phyloP scores from a whole-genome alignment of 208 protist genomes.

The Porcisia deanei region DNA sequence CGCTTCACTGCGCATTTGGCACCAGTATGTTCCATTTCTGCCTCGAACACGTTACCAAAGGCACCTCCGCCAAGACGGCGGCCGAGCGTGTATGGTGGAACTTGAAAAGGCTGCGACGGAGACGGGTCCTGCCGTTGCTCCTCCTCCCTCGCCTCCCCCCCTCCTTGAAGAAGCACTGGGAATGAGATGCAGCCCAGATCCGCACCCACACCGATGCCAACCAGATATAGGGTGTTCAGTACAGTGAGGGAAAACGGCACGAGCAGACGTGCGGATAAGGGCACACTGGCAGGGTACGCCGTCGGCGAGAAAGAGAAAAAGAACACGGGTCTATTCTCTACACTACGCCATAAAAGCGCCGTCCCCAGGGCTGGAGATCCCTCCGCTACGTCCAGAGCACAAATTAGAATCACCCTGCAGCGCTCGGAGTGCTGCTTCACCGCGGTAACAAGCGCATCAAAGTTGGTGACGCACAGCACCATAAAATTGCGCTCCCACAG shows the following conservation, averaged over 20 bases:
- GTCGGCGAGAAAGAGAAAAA: slow-evolving; percentile 44
- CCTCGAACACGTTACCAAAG: slow-evolving; percentile 88
- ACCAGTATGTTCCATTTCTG: slow-evolving; percentile 59
- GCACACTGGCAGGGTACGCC: slow-evolving; percentile 33
- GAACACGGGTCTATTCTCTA: slow-evolving; percentile 52
- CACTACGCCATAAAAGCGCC: slow-evolving; percentile 49
- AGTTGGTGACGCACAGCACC: slow-evolving; percentile 33
- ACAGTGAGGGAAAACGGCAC: slow-evolving; percentile 47
- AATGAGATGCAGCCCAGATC: slow-evolving; percentile 34
- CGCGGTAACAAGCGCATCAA: slow-evolving; percentile 43
- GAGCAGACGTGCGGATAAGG: slow-evolving; percentile 32
- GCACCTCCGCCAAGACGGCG: slow-evolving; percentile 76
- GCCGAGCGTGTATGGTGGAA: slow-evolving; percentile 75
- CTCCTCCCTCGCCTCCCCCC: background rate
- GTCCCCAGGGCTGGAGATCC: slow-evolving; percentile 29
- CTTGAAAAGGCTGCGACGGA: slow-evolving; percentile 35
- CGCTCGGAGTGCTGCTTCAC: slow-evolving; percentile 52
- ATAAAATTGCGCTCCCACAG: slow-evolving; percentile 71
- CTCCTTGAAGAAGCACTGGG: slow-evolving; percentile 12
- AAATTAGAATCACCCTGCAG: slow-evolving; percentile 70
- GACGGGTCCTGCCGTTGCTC: slow-evolving; percentile 14
- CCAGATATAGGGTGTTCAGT: slow-evolving; percentile 45
- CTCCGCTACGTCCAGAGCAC: slow-evolving; percentile 48
- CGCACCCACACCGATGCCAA: slow-evolving; percentile 52
- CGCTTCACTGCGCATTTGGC: slow-evolving; percentile 83